These are phyloP conservation scores for Roridomyces roridus DNA, from an alignment of 768 basidiomycete genomes.

Conservation along the genomic window DNA sequence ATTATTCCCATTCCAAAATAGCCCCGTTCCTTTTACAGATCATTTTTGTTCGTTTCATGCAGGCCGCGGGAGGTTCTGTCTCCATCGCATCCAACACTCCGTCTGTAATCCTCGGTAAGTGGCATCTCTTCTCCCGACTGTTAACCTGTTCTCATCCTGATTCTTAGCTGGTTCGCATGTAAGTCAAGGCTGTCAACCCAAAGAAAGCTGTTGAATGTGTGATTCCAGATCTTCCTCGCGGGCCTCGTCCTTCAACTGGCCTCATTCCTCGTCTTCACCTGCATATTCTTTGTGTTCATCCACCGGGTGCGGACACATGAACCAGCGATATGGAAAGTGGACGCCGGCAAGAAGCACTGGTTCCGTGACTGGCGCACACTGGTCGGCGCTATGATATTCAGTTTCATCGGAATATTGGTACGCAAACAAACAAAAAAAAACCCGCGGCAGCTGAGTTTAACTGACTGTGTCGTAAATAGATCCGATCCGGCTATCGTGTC, in stretches of 20 bases:
- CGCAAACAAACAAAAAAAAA: no score
- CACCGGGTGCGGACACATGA: conserved; percentile 50
- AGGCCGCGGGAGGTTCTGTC: conserved; percentile 57
- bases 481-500: conserved; percentile 67
- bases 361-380: conserved; percentile 65
- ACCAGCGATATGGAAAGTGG: conserved; percentile 46
- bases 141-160: neutral
- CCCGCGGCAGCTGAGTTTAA: neutral
- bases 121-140: conserved; percentile 31
- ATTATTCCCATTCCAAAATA: conserved; percentile 1
- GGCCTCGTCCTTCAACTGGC: conserved; percentile 62
- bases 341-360: conserved; percentile 45
- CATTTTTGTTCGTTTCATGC: neutral
- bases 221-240: conserved; percentile 57
- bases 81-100: conserved; percentile 46
- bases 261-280: conserved; percentile 57
- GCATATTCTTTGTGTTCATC: conserved; percentile 54
- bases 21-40: neutral
- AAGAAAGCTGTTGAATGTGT: neutral
- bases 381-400: conserved; percentile 54
- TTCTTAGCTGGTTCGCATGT: conserved; percentile 4
- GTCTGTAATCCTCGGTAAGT: conserved; percentile 35
- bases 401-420: conserved; percentile 70
- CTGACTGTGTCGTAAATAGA: conserved; percentile 36
- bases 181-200: neutral